Conservation (phyloP, 2,329 filamentous ascomycete species). For the Arthrobotrys megalospora region DNA sequence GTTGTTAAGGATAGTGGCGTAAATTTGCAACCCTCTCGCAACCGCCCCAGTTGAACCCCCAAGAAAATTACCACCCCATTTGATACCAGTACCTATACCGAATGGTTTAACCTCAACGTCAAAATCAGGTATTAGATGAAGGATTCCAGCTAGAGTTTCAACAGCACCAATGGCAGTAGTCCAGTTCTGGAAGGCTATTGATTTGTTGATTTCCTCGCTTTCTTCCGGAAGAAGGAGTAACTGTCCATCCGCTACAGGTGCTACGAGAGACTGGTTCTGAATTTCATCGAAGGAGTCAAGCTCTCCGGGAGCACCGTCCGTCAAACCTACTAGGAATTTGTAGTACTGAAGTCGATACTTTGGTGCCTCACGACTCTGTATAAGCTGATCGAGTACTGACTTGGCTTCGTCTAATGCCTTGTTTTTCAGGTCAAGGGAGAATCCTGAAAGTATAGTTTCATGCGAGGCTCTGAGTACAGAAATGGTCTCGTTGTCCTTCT, state of each 20-base stretch:
- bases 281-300: conserved; percentile 58
- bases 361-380: conserved; percentile 28
- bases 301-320: conserved; percentile 61
- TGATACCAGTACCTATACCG: conserved; percentile 1
- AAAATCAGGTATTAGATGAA: conserved; percentile 6
- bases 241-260: not conserved
- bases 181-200: not conserved
- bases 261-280: not conserved
- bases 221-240: not conserved
- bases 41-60: not conserved
- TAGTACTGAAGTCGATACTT: conserved; percentile 46
- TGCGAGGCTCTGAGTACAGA: conserved; percentile 58
- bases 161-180: not conserved
- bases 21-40: not conserved
- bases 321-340: not conserved
- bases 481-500: conserved; percentile 64
- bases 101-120: conserved; percentile 9
- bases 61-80: conserved; percentile 1
- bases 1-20: not conserved
- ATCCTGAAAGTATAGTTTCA: conserved; percentile 46
- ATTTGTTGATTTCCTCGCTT: conserved; percentile 63
- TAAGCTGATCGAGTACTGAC: conserved; percentile 52
- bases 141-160: not conserved
- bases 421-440: conserved; percentile 62
- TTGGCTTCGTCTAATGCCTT: conserved; percentile 58